phyloP scores from a whole-genome alignment of 2,329 filamentous ascomycete genomes.

The Fusarium miscanthi region DNA sequence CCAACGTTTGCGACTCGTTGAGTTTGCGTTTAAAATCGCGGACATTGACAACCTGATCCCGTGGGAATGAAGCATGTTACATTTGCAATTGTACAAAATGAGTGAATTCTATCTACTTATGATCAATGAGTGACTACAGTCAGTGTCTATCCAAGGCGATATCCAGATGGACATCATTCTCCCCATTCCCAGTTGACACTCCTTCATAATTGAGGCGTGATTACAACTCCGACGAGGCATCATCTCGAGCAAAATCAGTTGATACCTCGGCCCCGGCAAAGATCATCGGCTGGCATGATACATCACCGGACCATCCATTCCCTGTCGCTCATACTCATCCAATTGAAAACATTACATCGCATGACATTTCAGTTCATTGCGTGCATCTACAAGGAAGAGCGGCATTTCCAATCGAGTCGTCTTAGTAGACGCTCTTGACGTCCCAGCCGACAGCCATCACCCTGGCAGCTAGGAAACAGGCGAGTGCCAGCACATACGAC shows the following conservation, averaged over 20 bases:
- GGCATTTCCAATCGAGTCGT: background rate
- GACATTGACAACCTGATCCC: slow-evolving; percentile 31
- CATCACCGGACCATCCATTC: slow-evolving; percentile 21
- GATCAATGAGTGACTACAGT: background rate
- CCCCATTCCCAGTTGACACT: background rate
- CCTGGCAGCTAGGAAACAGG: slow-evolving; percentile 33
- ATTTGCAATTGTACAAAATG: background rate
- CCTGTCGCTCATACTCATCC: background rate
- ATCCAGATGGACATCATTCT: background rate
- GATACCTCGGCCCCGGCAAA: slow-evolving; percentile 14
- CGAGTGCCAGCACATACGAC: slow-evolving; percentile 33
- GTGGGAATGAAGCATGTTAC: slow-evolving; percentile 2
- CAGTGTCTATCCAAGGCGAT: background rate
- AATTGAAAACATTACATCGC: background rate
- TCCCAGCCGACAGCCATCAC: slow-evolving; percentile 36
- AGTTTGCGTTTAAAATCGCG: slow-evolving; percentile 26
- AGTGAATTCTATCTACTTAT: background rate
- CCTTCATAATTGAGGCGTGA: background rate
- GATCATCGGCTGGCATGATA: slow-evolving; percentile 3
- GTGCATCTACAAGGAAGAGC: background rate
- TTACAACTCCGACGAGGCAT: slow-evolving; percentile 15
- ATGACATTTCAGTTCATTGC: slow-evolving; percentile 24
- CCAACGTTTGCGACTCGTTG: slow-evolving; percentile 17
- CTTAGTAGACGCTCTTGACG: slow-evolving; percentile 31
- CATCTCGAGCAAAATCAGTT: slow-evolving; percentile 8